Percentiles rank a stretch among this genome's conserved stretches.
phyloP scores from a whole-genome alignment of 148 eudicot species.

The Nepenthes mirabilis region DNA sequence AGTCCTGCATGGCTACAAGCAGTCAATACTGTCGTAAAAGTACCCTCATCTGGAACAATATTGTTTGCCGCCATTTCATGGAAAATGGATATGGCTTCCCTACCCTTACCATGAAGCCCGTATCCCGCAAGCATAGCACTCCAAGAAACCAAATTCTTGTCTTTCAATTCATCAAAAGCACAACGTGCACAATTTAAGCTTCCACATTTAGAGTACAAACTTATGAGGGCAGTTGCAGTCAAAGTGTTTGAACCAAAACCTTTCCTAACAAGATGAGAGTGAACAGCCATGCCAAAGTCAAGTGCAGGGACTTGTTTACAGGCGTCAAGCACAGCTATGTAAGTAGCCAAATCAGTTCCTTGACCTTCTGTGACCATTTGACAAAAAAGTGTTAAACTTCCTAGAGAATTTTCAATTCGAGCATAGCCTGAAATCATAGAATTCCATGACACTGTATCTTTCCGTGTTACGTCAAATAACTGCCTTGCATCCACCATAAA shows the following conservation, averaged over 20 bases:
- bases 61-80: constrained; percentile 11
- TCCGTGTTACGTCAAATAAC: constrained; percentile 11
- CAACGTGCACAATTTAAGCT: constrained; percentile 8
- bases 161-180: constrained; percentile 23
- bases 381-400: constrained; percentile 26
- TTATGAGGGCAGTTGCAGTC: constrained; percentile 28
- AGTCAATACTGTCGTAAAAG: constrained; percentile 25
- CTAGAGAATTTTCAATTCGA: constrained; percentile 12
- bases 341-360: constrained; percentile 22
- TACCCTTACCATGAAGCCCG: constrained; percentile 25
- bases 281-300: constrained; percentile 24
- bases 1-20: constrained; percentile 37
- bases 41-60: constrained; percentile 20
- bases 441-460: constrained; percentile 31
- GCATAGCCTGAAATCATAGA: constrained; percentile 23
- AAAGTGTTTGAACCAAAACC: constrained; percentile 19
- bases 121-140: constrained; percentile 26
- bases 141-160: constrained; percentile 27
- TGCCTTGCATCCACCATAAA: constrained; percentile 17
- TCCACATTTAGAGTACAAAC: constrained; percentile 27
- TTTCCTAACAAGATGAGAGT: constrained; percentile 12
- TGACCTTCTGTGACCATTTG: constrained; percentile 15
- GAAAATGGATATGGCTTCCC: constrained; percentile 17
- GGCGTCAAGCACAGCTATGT: constrained; percentile 20
- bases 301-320: constrained; percentile 22